Conservation (phyloP, 139 green algal species). For the Coelastrella sp. region DNA sequence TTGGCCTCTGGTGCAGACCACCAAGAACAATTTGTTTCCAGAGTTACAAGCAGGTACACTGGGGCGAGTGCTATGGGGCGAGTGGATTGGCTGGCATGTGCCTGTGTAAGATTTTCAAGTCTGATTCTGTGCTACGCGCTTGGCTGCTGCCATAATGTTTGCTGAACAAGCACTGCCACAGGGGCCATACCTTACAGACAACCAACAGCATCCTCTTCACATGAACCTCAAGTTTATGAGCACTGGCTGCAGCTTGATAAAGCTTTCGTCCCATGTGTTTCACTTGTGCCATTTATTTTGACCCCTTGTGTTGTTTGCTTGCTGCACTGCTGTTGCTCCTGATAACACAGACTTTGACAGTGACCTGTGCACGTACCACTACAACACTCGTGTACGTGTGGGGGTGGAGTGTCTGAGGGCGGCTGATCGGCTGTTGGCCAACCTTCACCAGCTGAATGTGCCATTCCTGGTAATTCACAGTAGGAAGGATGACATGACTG, state of each 20-base stretch:
- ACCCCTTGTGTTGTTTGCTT: too few relatives aligned
- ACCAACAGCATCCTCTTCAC: too few relatives aligned
- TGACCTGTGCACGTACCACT: slow-evolving; percentile 58
- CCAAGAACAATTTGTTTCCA: slow-evolving; percentile 37
- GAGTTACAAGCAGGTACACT: neutral
- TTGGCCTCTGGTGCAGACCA: slow-evolving; percentile 25
- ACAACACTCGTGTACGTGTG: slow-evolving; percentile 26
- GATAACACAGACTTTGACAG: slow-evolving; percentile 47
- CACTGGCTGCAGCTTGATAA: too few relatives aligned
- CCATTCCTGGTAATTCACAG: slow-evolving; percentile 75
- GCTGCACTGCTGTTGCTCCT: neutral
- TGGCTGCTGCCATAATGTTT: too few relatives aligned
- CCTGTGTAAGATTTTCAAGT: neutral
- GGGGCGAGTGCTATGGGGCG: neutral
- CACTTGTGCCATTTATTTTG: too few relatives aligned
- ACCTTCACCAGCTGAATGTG: slow-evolving; percentile 56
- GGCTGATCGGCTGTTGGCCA: slow-evolving; percentile 48
- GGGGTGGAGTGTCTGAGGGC: slow-evolving; percentile 65
- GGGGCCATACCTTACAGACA: too few relatives aligned
- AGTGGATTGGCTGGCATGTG: neutral
- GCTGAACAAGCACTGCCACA: too few relatives aligned
- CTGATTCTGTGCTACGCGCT: too few relatives aligned
- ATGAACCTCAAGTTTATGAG: too few relatives aligned
- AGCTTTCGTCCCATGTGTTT: too few relatives aligned
- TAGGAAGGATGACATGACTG: slow-evolving; percentile 56